A percentile compares a stretch with the other conserved stretches of the same genome.
phyloP scores from a whole-genome alignment of 495 filamentous ascomycete species.

The Penicillium soppii region DNA sequence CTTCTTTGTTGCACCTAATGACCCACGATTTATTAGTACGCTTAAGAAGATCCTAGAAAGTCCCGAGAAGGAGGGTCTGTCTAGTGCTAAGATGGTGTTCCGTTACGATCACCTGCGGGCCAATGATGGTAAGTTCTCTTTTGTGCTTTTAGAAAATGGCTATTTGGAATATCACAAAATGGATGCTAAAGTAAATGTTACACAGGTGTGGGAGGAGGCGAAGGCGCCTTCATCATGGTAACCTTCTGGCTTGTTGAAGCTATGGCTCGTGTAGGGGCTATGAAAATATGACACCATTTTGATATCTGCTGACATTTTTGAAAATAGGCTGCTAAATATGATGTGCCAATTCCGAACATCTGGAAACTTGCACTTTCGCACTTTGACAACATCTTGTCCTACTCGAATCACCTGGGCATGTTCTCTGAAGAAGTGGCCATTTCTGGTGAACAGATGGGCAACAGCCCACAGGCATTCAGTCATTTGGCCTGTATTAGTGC shows the following conservation, averaged over 20 bases:
- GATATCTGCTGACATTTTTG: background rate
- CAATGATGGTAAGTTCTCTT: conserved; percentile 57
- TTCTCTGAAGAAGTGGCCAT: conserved; percentile 74
- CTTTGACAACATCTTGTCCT: conserved; percentile 73
- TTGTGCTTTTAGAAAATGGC: background rate
- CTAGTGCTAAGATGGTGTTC: conserved; percentile 68
- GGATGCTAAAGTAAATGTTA: conserved; percentile 19
- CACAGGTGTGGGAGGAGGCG: conserved; percentile 66
- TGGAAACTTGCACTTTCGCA: conserved; percentile 60
- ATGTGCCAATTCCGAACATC: conserved; percentile 63
- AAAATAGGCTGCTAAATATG: conserved; percentile 36
- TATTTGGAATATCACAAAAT: background rate
- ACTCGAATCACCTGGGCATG: conserved; percentile 71
- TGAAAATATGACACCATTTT: background rate
- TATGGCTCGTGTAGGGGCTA: conserved; percentile 57
- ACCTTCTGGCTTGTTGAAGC: conserved; percentile 78
- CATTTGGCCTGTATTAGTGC: conserved; percentile 71
- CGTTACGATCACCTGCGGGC: conserved; percentile 64
- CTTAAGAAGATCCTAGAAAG: conserved; percentile 64
- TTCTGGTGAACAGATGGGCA: conserved; percentile 69
- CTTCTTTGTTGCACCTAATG: conserved; percentile 73
- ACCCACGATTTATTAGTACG: conserved; percentile 68
- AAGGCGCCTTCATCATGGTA: conserved; percentile 78
- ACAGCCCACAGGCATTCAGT: conserved; percentile 73
- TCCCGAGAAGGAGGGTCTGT: conserved; percentile 70